Base-by-base conservation (phyloP, 495 filamentous ascomycete genomes). In the Aspergillus biplanus region DNA sequence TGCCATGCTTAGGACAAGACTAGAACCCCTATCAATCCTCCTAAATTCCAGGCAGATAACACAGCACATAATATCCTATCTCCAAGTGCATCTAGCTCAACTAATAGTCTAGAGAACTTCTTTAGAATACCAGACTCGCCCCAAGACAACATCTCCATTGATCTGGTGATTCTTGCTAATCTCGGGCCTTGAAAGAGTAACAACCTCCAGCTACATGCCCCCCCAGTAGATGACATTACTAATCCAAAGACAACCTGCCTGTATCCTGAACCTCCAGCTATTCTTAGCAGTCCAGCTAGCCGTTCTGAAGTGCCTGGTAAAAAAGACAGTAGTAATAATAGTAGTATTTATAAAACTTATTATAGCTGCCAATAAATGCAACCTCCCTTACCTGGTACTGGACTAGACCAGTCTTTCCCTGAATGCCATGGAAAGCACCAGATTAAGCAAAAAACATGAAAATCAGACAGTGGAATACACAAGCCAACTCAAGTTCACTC, bases 71-170 rank as follows among this genome's bases (percentile, higher is more conserved):
- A 57, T 59, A 33, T 53, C 48, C 61, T 46, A 21, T 69, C 59
- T 33, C 61, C 63, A 5, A 69, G 67, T 65, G 56, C 56, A 64
- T 69, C 59, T 61, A 64, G 67, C 60, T 65, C 34, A 33, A 58
- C 58, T 47, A 55, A 65, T 32, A 63, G 62, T 59, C 27, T 61
- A 33, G 59, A 64, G 37, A 57, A 58, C 8, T 60, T 61, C 56
- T 54, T 67, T 4, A 39, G 52, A 44, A 42, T 64, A 27, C 37
- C 52, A 54, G 48, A 59, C 48, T 16, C 33, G 58, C 57, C 18
- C 18, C 61, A 63, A 48, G 54, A 63, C 35, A 57, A 58, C 64
- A 64, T 66, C 59, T 64, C 61, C 18, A 65, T 69, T 61, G 54
- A 69, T 52, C 63, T 53, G n/a, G 56, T 56, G 53, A 66, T 69